Base-by-base conservation (phyloP, 2,329 filamentous ascomycete species). In the Colletotrichum cordylinicola region DNA sequence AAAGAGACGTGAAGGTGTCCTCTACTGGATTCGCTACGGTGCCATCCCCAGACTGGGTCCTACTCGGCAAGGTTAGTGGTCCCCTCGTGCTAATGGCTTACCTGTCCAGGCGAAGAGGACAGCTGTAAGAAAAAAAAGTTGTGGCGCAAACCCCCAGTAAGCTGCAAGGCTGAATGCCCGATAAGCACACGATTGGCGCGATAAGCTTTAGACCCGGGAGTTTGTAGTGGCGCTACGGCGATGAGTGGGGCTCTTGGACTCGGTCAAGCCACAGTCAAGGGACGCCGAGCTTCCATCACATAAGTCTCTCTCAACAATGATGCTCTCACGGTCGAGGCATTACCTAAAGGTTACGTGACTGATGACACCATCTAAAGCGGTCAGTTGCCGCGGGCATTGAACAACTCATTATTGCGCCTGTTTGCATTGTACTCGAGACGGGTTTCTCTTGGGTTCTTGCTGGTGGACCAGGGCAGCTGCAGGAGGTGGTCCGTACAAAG, bases 101-200 rank as follows among this genome's bases (percentile, higher is more conserved):
- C 74, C 56, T 76, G 70, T 64, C 70, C 74, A 68, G 65, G 70
- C 70, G 70, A 76, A 76, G 74, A 76, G 74, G 74, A 76, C 74
- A 76, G 74, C 74, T 76, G 70, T 76, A 74, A 69, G 43, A 55
- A 76, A 70, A 65, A 67, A 64, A 76, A 67, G 66, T 64, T 66
- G 71, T 70, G 72, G 74, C 71, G 52, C 61, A 29, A 16, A 56
- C 39, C 18, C 35, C 35, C 16, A 16, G 61, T 37, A 55, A 27
- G 27, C 52, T 67, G 72, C 72, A 71, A 74, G 74, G 74, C 74
- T 76, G 71, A 75, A 35, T 31, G 4, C 2, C 4, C 60, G 72
- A 75, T 75, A 75, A 71, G 74, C 21, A 16, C 24, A 4, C 67
- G 10, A 76, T 76, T 76, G 74, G 74, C 18, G 37, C 66, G 74